Percentiles rank a stretch among this genome's conserved stretches.
These are phyloP conservation scores for Phalaenopsis hybrid DNA, from an alignment of 116 monocot species.

Conservation along the genomic window DNA sequence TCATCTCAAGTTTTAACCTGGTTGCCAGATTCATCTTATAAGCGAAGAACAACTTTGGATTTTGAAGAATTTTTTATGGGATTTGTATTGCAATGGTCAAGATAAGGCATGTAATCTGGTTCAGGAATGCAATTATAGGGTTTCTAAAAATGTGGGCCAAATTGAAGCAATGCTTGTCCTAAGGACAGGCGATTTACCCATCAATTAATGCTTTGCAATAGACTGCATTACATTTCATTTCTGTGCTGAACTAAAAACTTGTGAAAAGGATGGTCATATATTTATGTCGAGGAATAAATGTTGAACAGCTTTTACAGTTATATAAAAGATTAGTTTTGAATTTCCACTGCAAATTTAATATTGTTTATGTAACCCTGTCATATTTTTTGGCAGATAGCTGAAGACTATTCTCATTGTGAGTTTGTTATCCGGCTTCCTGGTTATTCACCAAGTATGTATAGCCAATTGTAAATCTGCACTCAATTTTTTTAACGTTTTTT, in stretches of 20 bases:
- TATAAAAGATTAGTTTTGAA: background rate
- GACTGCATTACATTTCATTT: background rate
- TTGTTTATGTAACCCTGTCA: background rate
- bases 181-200: background rate
- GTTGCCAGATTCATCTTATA: no score
- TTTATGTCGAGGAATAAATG: background rate
- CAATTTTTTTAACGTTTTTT: background rate
- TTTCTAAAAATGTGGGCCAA: background rate
- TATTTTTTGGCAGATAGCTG: constrained; percentile 67
- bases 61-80: no score
- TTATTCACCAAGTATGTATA: constrained; percentile 87
- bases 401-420: constrained; percentile 98
- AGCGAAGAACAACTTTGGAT: no score
- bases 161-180: background rate
- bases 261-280: background rate
- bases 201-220: background rate
- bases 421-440: constrained; percentile 95
- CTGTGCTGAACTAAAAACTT: background rate
- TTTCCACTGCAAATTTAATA: background rate
- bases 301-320: background rate
- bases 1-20: no score
- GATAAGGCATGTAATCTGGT: background rate
- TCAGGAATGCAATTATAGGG: no score
- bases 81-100: background rate
- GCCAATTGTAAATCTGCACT: background rate